Evolutionary conservation across 495 filamentous ascomycete genomes (phyloP), one percentile per base, ranked within the genome.

Genomic region (Neurospora terricola): DNA sequence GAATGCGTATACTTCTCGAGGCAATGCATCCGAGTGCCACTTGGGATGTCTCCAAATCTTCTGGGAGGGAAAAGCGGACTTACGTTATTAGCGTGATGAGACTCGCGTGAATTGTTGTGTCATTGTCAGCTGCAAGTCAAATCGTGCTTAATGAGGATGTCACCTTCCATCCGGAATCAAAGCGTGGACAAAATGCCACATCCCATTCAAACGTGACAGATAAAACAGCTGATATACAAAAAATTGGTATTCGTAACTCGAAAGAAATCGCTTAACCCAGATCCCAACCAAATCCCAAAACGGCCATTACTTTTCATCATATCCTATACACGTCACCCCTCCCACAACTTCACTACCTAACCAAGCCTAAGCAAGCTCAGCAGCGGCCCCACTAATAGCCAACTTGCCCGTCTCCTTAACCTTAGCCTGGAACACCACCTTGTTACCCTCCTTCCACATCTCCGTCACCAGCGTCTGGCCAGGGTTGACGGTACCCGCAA

Each of bases 341-440:
- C 10, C 10, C 45, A 21, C 9, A 4, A 11, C 42, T 38, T 48
- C 42, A 3, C 1, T 6, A 16, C 38, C 43, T 78, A 76, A 62
- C 69, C 71, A 71, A 99, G 86, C 87, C 98, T 78, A 78, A 69
- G 72, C 72, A 72, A 99, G 86, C 87, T 98, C 95, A 4, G 90
- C 94, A 21, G 94, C 95, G 23, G 92, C 96, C 14, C 91, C 93
- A 11, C 88, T 88, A 82, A 99, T 97, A 74, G 92, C 93, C 75
- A 94, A 83, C 87, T 97, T 98, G 66, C 96, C 96, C 70, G 96
- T 99, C 87, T 99, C 96, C 78, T 94, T 93, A 54, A 99, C 96
- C 79, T 88, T 95, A 23, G 90, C 89, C 88, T 98, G 94, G 87
- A 99, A 99, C 69, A 97, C 82, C 36, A 99, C 90, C 78, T 88